Base-by-base conservation (phyloP, 306 rosid genomes). In the Erythrophleum fordii region DNA sequence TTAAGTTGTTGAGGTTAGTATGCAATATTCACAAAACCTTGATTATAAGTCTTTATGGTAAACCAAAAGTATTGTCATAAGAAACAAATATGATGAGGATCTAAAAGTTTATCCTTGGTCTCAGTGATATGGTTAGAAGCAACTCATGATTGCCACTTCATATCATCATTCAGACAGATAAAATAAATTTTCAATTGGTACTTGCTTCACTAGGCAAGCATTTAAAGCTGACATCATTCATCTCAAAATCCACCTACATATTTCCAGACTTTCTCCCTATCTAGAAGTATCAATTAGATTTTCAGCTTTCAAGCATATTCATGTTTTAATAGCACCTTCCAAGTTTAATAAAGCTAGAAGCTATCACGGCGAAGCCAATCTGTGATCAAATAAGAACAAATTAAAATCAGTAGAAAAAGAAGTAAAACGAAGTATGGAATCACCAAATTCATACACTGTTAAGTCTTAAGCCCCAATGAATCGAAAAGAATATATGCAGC, bases 41-140 rank as follows among this genome's bases (percentile, higher is more conserved):
- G 69, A 65, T 65, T n/a, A 48, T 31, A 28, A 45, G 55, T 11
- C 5, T 75, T 44, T 22, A 45, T 31, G 84, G 10, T 59, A 56
- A 34, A 29, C 44, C 22, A 29, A 25, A 73, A 28, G 20, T 23
- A 74, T 22, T 23, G 14, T 45, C 35, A 13, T 6, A 69, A 18
- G 68, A 34, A 59, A 69, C 44, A 23, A n/a, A 17, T 55, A 22
- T 58, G n/a, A 76, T 35, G 6, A 56, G 78, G 41, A 71, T 22
- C 44, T 52, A 71, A 51, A 51, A 61, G 18, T 39, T 67, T 73
- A 56, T 26, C 11, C 48, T 55, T 44, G 65, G 46, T 83, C 73
- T 17, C 9, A 17, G 45, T 26, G 25, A 74, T 35, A 48, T 3
- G 14, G 60, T 49, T 76, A 75, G 45, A 45, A 70, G 41, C 13